Conservation (phyloP, 2,329 filamentous ascomycete species). For the Fusarium fracticaudum region DNA sequence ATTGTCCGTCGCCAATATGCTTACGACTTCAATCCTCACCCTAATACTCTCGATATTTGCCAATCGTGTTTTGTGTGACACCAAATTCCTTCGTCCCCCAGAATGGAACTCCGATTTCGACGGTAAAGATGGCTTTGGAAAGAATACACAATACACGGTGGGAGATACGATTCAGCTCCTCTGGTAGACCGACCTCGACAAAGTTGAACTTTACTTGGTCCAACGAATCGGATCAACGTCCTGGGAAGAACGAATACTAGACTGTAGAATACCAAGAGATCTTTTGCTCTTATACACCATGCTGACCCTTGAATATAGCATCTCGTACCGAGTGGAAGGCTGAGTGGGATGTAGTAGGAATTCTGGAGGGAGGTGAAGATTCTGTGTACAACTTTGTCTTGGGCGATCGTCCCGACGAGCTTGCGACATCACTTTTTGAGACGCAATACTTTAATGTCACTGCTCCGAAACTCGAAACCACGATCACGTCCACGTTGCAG, state of each 20-base stretch:
- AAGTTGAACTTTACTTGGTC: rapidly evolving
- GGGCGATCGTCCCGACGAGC: too few species aligned
- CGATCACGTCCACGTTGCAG: background rate
- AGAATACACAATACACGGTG: background rate
- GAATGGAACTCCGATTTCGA: background rate
- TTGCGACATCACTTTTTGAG: too few species aligned
- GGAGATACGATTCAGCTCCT: background rate
- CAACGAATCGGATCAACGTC: background rate
- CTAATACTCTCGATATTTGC: background rate
- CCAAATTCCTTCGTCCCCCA: background rate
- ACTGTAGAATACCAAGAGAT: too few species aligned
- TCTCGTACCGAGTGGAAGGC: background rate
- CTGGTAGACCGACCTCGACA: background rate
- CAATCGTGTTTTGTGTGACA: rapidly evolving
- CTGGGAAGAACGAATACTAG: too few species aligned
- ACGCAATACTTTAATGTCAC: background rate
- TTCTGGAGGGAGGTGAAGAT: rapidly evolving
- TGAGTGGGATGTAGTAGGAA: rapidly evolving
- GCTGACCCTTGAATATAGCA: background rate
- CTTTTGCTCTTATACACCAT: rapidly evolving
- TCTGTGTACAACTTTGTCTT: background rate
- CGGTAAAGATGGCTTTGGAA: rapidly evolving
- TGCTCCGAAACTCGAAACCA: rapidly evolving
- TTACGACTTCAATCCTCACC: rapidly evolving
- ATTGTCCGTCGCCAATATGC: background rate